Conservation (phyloP, 2,329 filamentous ascomycete genomes). For the Diaporthe citrichinensis region DNA sequence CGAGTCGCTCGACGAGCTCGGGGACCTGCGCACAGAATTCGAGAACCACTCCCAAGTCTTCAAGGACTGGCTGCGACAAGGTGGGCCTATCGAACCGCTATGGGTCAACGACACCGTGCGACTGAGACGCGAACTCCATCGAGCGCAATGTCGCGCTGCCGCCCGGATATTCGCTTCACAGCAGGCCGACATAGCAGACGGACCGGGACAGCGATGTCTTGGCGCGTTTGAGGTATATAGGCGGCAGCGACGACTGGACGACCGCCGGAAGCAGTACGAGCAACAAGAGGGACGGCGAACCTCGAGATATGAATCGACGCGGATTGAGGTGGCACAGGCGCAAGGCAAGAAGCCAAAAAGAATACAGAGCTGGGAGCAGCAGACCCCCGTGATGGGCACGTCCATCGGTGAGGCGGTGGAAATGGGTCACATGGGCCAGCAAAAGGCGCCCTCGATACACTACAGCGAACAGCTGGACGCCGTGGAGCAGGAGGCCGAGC, state of each 20-base stretch:
- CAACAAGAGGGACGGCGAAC: constrained; percentile 49
- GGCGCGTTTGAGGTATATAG: constrained; percentile 69
- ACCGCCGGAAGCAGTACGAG: constrained; percentile 52
- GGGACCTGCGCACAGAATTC: constrained; percentile 60
- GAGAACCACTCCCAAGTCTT: constrained; percentile 64
- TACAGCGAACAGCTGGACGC: constrained; percentile 38
- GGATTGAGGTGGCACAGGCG: constrained; percentile 44
- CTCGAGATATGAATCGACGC: constrained; percentile 40
- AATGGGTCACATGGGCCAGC: constrained; percentile 40
- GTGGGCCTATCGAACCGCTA: constrained; percentile 68
- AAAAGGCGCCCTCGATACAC: constrained; percentile 16
- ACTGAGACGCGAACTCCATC: constrained; percentile 67
- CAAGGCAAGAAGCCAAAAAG: constrained; percentile 25
- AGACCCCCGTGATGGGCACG: constrained; percentile 37
- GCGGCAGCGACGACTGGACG: constrained; percentile 56
- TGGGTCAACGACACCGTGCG: constrained; percentile 67
- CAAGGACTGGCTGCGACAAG: constrained; percentile 67
- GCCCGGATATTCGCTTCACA: constrained; percentile 68
- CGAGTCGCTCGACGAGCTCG: constrained; percentile 67
- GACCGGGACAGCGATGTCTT: constrained; percentile 60
- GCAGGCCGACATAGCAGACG: constrained; percentile 58
- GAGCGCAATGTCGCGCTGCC: constrained; percentile 70
- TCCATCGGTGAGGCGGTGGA: constrained; percentile 39
- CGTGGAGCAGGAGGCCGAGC: constrained; percentile 40
- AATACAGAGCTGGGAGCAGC: constrained; percentile 40